Conservation (phyloP, 306 rosid genomes). For the Astragalus membranaceus region DNA sequence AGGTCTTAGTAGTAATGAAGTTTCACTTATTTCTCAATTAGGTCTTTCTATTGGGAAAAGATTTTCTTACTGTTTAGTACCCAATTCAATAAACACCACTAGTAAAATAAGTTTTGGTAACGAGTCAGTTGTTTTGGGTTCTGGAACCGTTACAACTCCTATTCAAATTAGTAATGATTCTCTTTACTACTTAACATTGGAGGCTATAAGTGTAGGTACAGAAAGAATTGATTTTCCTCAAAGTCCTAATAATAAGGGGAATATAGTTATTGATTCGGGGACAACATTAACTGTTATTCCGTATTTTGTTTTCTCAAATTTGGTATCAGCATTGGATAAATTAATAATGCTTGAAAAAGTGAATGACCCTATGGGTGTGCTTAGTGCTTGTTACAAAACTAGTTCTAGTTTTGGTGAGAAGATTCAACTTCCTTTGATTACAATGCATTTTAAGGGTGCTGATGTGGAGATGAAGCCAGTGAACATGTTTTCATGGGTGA, state of each 20-base stretch:
- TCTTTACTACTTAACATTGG: conserved; percentile 33
- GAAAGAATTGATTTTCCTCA: too few relatives aligned
- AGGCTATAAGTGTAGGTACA: conserved; percentile 44
- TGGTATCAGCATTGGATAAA: conserved; percentile 24
- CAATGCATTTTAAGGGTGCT: conserved; percentile 44
- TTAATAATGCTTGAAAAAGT: conserved; percentile 18
- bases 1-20: too few relatives aligned
- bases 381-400: conserved; percentile 35
- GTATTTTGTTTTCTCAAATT: background rate
- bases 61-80: conserved; percentile 55
- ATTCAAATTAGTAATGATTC: background rate
- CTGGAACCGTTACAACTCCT: conserved; percentile 28
- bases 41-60: background rate
- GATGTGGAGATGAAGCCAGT: conserved; percentile 31
- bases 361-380: conserved; percentile 22
- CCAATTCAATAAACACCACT: background rate
- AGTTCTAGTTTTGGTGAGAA: background rate
- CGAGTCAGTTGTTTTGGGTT: conserved; percentile 16
- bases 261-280: conserved; percentile 50
- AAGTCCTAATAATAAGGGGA: conserved; percentile 19
- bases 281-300: conserved; percentile 28
- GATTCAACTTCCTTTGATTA: conserved; percentile 26
- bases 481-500: conserved; percentile 33
- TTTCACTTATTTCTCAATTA: too few relatives aligned
- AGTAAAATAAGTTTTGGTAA: conserved; percentile 50